Percentiles rank a stretch among this genome's conserved stretches.
Conservation (phyloP, 2,329 filamentous ascomycete species). For the Blastomyces silverae region DNA sequence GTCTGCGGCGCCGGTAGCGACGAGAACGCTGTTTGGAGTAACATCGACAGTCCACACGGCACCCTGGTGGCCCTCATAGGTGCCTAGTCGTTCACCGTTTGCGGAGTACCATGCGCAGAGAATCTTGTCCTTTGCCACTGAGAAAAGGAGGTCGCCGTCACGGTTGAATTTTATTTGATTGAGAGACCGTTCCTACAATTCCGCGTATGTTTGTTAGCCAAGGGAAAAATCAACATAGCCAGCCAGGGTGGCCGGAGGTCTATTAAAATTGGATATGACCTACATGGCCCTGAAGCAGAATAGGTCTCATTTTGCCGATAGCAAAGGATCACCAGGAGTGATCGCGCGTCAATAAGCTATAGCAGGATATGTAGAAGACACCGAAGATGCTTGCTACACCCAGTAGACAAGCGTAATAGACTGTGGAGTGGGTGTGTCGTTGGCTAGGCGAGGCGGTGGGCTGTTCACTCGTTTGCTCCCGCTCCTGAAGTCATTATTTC, state of each 20-base stretch:
- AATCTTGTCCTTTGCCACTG: constrained; percentile 89
- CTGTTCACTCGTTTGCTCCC: neutral
- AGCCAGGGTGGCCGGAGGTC: neutral
- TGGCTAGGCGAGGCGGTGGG: neutral
- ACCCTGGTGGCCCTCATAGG: constrained; percentile 94
- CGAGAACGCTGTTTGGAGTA: constrained; percentile 81
- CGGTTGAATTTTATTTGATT: constrained; percentile 93
- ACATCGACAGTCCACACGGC: constrained; percentile 98
- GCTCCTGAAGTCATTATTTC: neutral
- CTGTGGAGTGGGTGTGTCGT: constrained; percentile 11
- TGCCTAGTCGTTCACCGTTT: constrained; percentile 95
- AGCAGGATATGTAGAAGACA: constrained; percentile 3
- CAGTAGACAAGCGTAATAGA: neutral
- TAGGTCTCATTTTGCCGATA: constrained; percentile 76
- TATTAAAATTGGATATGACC: constrained; percentile 27
- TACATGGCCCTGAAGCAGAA: constrained; percentile 88
- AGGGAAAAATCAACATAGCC: constrained; percentile 12
- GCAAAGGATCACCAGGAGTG: constrained; percentile 1
- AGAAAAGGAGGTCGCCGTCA: constrained; percentile 96
- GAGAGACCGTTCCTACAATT: constrained; percentile 70
- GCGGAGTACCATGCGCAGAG: constrained; percentile 96
- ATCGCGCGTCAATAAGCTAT: neutral
- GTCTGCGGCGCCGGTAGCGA: constrained; percentile 93
- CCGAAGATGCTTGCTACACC: constrained; percentile 2
- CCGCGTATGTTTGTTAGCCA: constrained; percentile 23